These are phyloP conservation scores for Athelia sp. DNA, from an alignment of 1,284 basidiomycete species.

Conservation along the genomic window DNA sequence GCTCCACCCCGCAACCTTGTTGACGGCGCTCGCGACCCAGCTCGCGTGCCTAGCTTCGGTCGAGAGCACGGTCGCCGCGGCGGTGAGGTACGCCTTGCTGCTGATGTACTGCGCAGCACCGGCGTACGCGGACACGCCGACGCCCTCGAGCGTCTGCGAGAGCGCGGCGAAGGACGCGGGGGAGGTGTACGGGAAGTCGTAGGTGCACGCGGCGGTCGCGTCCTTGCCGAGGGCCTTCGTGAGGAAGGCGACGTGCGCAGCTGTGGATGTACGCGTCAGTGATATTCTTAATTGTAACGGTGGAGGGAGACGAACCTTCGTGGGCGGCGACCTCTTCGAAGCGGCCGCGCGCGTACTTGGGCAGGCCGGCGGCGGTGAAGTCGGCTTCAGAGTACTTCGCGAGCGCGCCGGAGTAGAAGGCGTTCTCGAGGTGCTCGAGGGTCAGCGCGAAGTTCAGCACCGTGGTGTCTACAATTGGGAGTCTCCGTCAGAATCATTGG, in stretches of 20 bases:
- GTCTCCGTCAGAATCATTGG: too few species aligned
- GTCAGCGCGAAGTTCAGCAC: slow-evolving; percentile 58
- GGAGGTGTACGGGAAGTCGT: slow-evolving; percentile 35
- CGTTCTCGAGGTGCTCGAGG: slow-evolving; percentile 65
- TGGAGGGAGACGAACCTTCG: too few species aligned
- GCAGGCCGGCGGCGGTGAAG: slow-evolving; percentile 50
- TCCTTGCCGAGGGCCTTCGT: slow-evolving; percentile 34
- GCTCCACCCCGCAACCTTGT: slow-evolving; percentile 26
- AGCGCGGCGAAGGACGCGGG: slow-evolving; percentile 45
- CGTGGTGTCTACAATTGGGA: slow-evolving; percentile 23
- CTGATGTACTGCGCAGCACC: slow-evolving; percentile 31
- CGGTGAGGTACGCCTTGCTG: slow-evolving; percentile 19
- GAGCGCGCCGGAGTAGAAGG: slow-evolving; percentile 52
- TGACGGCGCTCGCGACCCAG: slow-evolving; percentile 25
- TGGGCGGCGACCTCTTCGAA: slow-evolving; percentile 53
- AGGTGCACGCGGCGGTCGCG: slow-evolving; percentile 34
- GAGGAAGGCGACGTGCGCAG: slow-evolving; percentile 44
- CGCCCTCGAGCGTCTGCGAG: slow-evolving; percentile 40
- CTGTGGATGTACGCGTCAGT: too few species aligned
- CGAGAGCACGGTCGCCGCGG: slow-evolving; percentile 27
- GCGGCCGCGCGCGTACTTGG: slow-evolving; percentile 43
- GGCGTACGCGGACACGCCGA: slow-evolving; percentile 36
- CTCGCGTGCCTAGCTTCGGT: slow-evolving; percentile 22
- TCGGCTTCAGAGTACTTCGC: slow-evolving; percentile 38
- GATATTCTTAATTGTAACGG: too few species aligned